These are phyloP conservation scores for Yamadazyma phyllophila DNA, from an alignment of 805 yeast species.

Conservation along the genomic window DNA sequence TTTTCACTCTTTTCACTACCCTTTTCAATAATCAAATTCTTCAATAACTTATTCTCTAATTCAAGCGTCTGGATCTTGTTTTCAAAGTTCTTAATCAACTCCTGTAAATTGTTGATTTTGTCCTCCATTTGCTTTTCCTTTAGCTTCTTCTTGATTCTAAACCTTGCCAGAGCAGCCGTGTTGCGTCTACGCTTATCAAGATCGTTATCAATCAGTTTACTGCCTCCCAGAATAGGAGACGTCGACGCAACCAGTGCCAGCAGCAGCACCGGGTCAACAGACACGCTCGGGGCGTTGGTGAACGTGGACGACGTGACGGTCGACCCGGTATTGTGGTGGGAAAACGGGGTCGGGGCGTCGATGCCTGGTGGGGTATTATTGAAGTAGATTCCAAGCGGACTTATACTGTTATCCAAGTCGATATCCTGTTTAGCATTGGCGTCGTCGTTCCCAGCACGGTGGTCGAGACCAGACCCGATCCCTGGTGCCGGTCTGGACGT, in stretches of 20 bases:
- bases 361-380: not conserved
- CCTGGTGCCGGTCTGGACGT: not conserved
- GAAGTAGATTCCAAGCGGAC: slow-evolving; percentile 1
- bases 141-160: slow-evolving; percentile 59
- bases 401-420: not conserved
- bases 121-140: slow-evolving; percentile 60
- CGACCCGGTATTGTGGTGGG: not conserved
- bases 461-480: not conserved
- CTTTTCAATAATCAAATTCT: slow-evolving; percentile 52
- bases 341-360: not conserved
- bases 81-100: slow-evolving; percentile 45
- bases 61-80: slow-evolving; percentile 51
- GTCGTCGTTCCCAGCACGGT: not conserved
- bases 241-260: slow-evolving; percentile 3
- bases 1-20: slow-evolving; percentile 42
- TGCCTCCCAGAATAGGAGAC: not conserved
- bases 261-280: not conserved
- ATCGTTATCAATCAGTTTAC: slow-evolving; percentile 18
- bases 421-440: not conserved
- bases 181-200: slow-evolving; percentile 55
- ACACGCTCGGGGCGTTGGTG: not conserved
- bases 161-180: slow-evolving; percentile 65
- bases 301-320: not conserved
- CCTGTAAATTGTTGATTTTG: slow-evolving; percentile 42
- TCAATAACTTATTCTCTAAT: slow-evolving; percentile 60